Conservation (phyloP, 768 basidiomycete species). For the Tricholoma hemisulphureum region DNA sequence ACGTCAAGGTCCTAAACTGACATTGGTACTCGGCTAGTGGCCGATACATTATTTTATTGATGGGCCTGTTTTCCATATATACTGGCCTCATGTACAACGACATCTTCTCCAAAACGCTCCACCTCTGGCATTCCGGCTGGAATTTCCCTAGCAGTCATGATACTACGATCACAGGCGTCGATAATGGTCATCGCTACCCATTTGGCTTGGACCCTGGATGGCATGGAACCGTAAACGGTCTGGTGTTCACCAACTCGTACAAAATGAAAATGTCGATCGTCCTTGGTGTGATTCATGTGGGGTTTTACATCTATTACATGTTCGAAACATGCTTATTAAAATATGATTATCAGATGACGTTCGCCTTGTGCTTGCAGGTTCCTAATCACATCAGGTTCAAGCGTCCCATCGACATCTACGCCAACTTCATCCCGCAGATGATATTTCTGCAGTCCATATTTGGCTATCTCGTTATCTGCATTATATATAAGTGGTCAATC, state of each 20-base stretch:
- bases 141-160: conserved; percentile 55
- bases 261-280: conserved; percentile 99
- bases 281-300: conserved; percentile 92
- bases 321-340: conserved; percentile 6
- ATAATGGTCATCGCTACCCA: conserved; percentile 76
- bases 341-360: conserved; percentile 83
- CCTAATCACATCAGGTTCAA: conserved; percentile 96
- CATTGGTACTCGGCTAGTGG: conserved; percentile 59
- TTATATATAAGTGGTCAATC: conserved; percentile 95
- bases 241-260: conserved; percentile 97
- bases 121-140: conserved; percentile 90
- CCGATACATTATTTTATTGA: conserved; percentile 96
- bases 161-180: conserved; percentile 44
- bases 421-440: conserved; percentile 96
- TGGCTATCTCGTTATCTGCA: conserved; percentile 91
- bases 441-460: conserved; percentile 98
- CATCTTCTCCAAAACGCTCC: conserved; percentile 91
- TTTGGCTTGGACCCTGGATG: conserved; percentile 95
- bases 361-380: conserved; percentile 92
- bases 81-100: conserved; percentile 99
- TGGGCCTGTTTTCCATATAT: conserved; percentile 97
- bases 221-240: conserved; percentile 88
- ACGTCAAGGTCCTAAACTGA: conserved; percentile 2
- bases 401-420: conserved; percentile 80
- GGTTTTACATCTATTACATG: conserved; percentile 23